These are phyloP conservation scores for Trichoderma citrinoviride DNA, from an alignment of 2,329 filamentous ascomycete genomes.

Conservation along the genomic window DNA sequence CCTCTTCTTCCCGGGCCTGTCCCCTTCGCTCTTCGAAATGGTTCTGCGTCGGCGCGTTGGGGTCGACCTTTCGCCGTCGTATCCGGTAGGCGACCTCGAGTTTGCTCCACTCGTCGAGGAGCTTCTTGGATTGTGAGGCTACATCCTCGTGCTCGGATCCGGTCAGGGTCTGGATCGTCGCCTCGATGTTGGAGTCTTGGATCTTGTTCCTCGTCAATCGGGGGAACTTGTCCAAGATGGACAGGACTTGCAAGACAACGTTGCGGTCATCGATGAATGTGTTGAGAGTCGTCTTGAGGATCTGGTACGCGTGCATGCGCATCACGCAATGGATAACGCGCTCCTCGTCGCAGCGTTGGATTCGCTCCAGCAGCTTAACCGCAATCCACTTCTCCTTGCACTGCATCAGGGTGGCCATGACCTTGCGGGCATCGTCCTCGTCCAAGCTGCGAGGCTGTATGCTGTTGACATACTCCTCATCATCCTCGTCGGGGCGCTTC, in stretches of 20 bases:
- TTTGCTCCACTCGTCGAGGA: conserved; percentile 84
- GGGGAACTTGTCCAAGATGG: conserved; percentile 85
- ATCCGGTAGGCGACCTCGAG: conserved; percentile 91
- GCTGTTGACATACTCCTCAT: conserved; percentile 94
- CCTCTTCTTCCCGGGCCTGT: conserved; percentile 44
- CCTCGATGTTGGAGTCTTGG: conserved; percentile 90
- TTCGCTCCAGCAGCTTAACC: conserved; percentile 86
- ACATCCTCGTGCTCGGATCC: conserved; percentile 72
- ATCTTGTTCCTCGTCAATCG: conserved; percentile 96
- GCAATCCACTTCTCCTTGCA: conserved; percentile 99
- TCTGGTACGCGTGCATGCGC: conserved; percentile 95
- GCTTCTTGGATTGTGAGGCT: conserved; percentile 62
- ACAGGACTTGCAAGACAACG: conserved; percentile 81
- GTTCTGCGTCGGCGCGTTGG: conserved; percentile 56
- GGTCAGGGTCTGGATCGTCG: conserved; percentile 67
- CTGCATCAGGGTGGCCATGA: conserved; percentile 95
- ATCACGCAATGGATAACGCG: conserved; percentile 84
- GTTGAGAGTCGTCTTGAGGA: conserved; percentile 80
- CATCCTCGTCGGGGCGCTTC: conserved; percentile 88
- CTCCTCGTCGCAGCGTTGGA: conserved; percentile 83
- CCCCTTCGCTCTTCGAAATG: conserved; percentile 62
- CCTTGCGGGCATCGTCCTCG: conserved; percentile 82
- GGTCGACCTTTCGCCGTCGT: conserved; percentile 81
- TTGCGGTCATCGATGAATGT: conserved; percentile 89
- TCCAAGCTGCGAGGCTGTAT: conserved; percentile 75